Conservation (phyloP, 2,329 filamentous ascomycete species). For the Colletotrichum sp. region DNA sequence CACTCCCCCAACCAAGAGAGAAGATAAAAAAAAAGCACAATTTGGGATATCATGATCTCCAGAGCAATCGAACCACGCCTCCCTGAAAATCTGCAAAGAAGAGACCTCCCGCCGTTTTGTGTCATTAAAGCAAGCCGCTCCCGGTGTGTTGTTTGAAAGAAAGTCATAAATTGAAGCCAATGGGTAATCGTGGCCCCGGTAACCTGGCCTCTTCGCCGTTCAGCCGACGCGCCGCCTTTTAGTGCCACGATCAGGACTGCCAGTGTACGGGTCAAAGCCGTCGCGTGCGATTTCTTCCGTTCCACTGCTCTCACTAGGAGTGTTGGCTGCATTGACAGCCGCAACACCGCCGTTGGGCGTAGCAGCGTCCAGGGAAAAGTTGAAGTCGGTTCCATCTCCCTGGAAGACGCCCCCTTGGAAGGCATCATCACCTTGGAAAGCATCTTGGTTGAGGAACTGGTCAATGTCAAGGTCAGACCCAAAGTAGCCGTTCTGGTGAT, state of each 20-base stretch:
- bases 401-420: conserved; percentile 43
- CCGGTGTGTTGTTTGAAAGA: not conserved
- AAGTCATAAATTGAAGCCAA: not conserved
- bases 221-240: conserved; percentile 43
- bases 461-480: conserved; percentile 52
- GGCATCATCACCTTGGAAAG: conserved; percentile 46
- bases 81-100: not conserved
- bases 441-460: conserved; percentile 49
- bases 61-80: not conserved
- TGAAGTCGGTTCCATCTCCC: conserved; percentile 53
- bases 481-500: conserved; percentile 33
- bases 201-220: not conserved
- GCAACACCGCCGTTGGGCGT: conserved; percentile 24
- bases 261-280: conserved; percentile 38
- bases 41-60: conserved; percentile 13
- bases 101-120: not conserved
- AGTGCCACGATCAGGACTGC: conserved; percentile 28
- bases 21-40: not conserved
- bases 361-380: conserved; percentile 51
- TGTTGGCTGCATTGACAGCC: conserved; percentile 35
- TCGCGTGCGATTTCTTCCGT: conserved; percentile 57
- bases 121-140: not conserved
- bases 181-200: not conserved
- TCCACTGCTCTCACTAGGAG: conserved; percentile 46
- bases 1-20: not conserved